Evolutionary conservation across 441 rosid species (phyloP).

Genomic region (Adansonia rubrostipa): DNA sequence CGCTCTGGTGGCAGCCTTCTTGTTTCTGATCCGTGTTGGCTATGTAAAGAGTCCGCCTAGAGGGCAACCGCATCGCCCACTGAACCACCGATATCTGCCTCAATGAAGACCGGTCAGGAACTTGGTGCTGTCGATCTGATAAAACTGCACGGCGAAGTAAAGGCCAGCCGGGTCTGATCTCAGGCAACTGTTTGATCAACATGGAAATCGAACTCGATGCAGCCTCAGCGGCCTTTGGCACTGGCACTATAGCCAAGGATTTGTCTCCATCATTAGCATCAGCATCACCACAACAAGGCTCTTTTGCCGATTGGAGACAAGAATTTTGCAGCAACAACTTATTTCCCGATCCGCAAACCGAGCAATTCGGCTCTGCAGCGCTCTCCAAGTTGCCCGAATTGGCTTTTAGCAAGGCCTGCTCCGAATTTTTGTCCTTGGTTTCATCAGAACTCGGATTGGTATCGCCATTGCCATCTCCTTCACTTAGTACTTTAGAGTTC

Average conservation of each 20-base stretch:
- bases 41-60: conserved; percentile 39
- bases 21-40: conserved; percentile 31
- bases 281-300: conserved; percentile 8
- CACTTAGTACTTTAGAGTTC: conserved; percentile 51
- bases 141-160: conserved; percentile 49
- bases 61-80: conserved; percentile 65
- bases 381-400: conserved; percentile 38
- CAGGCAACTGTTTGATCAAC: conserved; percentile 45
- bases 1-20: conserved; percentile 23
- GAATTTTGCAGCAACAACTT: conserved; percentile 30
- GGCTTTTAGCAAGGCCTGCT: conserved; percentile 50
- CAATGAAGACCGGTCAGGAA: conserved; percentile 38
- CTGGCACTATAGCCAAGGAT: conserved; percentile 22
- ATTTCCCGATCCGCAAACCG: conserved; percentile 55
- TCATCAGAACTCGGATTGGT: conserved; percentile 31
- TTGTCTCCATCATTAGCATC: too few relatives aligned
- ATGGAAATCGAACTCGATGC: conserved; percentile 38
- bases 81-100: conserved; percentile 68
- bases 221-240: conserved; percentile 36
- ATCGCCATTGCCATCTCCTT: conserved; percentile 33
- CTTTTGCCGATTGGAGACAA: conserved; percentile 19
- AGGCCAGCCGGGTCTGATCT: conserved; percentile 65
- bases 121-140: conserved; percentile 31
- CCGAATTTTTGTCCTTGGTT: conserved; percentile 41
- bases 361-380: conserved; percentile 46